These are phyloP conservation scores for Priceomyces castillae DNA, from an alignment of 805 yeast genomes.

Conservation along the genomic window DNA sequence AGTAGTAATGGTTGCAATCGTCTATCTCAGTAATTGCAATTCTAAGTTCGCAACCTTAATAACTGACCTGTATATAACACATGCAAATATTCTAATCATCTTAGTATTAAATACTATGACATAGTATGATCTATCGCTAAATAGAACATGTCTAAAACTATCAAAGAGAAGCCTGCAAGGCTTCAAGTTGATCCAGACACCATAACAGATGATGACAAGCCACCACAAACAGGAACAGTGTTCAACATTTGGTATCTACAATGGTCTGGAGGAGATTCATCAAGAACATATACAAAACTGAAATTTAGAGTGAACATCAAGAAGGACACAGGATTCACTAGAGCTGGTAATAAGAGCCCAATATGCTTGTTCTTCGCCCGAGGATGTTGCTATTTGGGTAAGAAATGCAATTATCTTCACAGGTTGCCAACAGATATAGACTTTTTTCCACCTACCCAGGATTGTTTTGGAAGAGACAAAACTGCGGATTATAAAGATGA, in stretches of 20 bases:
- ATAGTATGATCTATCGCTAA: background rate
- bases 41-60: background rate
- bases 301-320: constrained; percentile 59
- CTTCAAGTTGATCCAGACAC: constrained; percentile 66
- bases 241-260: constrained; percentile 87
- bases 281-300: constrained; percentile 45
- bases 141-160: background rate
- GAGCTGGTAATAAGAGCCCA: constrained; percentile 53
- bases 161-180: constrained; percentile 51
- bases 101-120: too few species aligned
- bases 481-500: constrained; percentile 81
- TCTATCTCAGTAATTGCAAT: background rate
- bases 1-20: too few species aligned
- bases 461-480: constrained; percentile 92
- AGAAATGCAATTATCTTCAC: constrained; percentile 73
- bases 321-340: constrained; percentile 73
- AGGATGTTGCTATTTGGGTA: constrained; percentile 82
- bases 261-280: constrained; percentile 80
- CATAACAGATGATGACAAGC: constrained; percentile 56
- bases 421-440: constrained; percentile 67
- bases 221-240: constrained; percentile 75
- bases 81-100: background rate
- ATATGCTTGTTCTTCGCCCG: constrained; percentile 85
- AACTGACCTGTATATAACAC: background rate
- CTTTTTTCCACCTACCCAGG: constrained; percentile 58